These are phyloP conservation scores for Apiotrichum brassicae DNA, from an alignment of 1,284 basidiomycete species.

Conservation along the genomic window DNA sequence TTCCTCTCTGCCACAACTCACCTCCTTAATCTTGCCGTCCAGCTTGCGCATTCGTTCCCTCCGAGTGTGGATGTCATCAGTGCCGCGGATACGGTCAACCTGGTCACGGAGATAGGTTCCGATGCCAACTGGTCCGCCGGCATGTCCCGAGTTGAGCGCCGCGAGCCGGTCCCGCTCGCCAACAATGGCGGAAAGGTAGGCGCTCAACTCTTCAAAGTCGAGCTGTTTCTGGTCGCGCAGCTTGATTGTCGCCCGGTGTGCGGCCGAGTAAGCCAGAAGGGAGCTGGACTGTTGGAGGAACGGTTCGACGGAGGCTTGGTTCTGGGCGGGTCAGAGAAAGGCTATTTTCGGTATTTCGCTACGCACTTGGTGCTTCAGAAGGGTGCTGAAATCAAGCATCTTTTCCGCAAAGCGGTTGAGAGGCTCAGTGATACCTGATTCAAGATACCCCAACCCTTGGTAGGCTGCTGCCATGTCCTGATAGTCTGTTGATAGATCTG, in stretches of 20 bases:
- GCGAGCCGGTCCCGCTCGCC: constrained; percentile 86
- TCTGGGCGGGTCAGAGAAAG: constrained; percentile 50
- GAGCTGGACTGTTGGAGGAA: constrained; percentile 85
- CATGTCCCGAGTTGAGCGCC: constrained; percentile 61
- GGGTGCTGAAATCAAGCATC: constrained; percentile 80
- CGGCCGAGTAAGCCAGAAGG: constrained; percentile 76
- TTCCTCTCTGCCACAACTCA: constrained; percentile 46
- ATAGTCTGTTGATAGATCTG: constrained; percentile 92
- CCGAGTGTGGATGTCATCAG: constrained; percentile 86
- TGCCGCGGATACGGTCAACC: constrained; percentile 82
- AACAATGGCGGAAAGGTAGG: constrained; percentile 85
- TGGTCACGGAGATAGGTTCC: constrained; percentile 90
- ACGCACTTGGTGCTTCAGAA: constrained; percentile 71
- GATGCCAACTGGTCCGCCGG: constrained; percentile 56
- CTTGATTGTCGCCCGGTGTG: constrained; percentile 85
- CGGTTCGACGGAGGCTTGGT: constrained; percentile 76
- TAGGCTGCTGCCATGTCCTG: constrained; percentile 92
- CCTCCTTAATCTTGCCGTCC: constrained; percentile 91
- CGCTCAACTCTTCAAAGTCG: constrained; percentile 95
- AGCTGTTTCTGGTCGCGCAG: constrained; percentile 97
- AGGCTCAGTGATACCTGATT: constrained; percentile 95
- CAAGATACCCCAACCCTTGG: constrained; percentile 92
- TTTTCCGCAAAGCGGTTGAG: constrained; percentile 94
- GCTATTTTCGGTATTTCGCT: neutral
- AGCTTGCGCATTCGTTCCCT: constrained; percentile 82